Evolutionary conservation across 495 filamentous ascomycete species (phyloP), one percentile per base, ranked within the genome.

Genomic region (Talaromyces borbonicus): DNA sequence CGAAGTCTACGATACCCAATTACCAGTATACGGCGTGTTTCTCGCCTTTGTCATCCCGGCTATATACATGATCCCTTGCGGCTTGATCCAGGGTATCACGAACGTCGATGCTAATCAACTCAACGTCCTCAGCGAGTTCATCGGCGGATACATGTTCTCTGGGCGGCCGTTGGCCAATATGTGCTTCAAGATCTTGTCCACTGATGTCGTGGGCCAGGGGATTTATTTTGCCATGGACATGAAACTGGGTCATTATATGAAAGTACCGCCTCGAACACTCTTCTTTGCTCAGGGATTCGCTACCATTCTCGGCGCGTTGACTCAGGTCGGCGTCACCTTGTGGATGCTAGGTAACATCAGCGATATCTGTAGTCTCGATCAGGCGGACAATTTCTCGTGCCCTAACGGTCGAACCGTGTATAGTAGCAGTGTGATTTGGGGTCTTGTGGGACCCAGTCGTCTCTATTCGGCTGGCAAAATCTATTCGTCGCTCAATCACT

Each of bases 51-150:
- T 69, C 27, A 87, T 90, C 35, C 84, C 83, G 38, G 74, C 75
- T 5, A 54, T 86, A 5, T 76, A 89, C 35, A 90, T 90, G 65
- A 79, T 90, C 35, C 87, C 87, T 18, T 87, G 86, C 54, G 86
- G 86, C 43, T 90, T 90, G 37, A 78, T 90, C 41, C 87, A 87
- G 76, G 87, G 85, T 2, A 87, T 90, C 49, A 89, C 87, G 15
- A 90, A 92, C 57, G 85, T 88, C 43, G 81, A 88, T 53, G 81
- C 74, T 49, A 83, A 77, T 56, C 51, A 63, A 54, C 40, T 72
- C 4, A 69, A 68, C 32, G 63, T 72, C 8, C 53, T 72, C 19
- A 52, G 59, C 18, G 60, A 67, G 29, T 66, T 69, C 41, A 49
- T 59, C 36, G 54, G 41, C 0, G 56, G 54, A 2, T 70, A 68